Percentiles rank a stretch among this genome's conserved stretches.
phyloP scores from a whole-genome alignment of 1,284 basidiomycete genomes.

The Xerocomus minutiporus region DNA sequence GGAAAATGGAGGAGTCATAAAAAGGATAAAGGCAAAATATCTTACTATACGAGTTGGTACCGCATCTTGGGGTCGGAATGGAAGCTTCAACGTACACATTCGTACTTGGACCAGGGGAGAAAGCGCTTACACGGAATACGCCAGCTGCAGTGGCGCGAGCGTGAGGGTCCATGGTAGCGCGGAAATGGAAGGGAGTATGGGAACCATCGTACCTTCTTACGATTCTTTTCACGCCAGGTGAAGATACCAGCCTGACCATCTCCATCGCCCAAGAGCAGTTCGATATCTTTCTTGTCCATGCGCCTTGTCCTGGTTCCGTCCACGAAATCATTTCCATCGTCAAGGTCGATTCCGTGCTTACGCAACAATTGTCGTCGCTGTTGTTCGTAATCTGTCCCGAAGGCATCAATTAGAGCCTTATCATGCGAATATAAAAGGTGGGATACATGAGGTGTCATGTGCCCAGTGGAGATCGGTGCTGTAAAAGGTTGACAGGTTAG shows the following conservation, averaged over 20 bases:
- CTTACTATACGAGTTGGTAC: constrained; percentile 89
- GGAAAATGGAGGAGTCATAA: constrained; percentile 24
- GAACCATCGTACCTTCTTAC: constrained; percentile 63
- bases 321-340: constrained; percentile 62
- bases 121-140: constrained; percentile 83
- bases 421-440: constrained; percentile 20
- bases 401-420: constrained; percentile 16
- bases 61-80: constrained; percentile 51
- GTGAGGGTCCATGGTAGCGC: constrained; percentile 15
- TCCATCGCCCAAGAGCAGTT: constrained; percentile 74
- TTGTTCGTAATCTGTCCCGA: constrained; percentile 80
- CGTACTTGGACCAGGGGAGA: constrained; percentile 19
- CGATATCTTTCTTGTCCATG: constrained; percentile 74
- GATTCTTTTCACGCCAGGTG: constrained; percentile 92
- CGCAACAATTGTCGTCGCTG: constrained; percentile 84
- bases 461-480: constrained; percentile 87
- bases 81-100: constrained; percentile 23
- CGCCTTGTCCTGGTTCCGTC: constrained; percentile 68
- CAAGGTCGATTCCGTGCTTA: constrained; percentile 93
- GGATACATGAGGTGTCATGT: constrained; percentile 81
- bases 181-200: constrained; percentile 25
- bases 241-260: constrained; percentile 76
- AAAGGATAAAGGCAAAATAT: constrained; percentile 27
- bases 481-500: constrained; percentile 24
- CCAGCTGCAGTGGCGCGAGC: constrained; percentile 51